Evolutionary conservation across 1,284 basidiomycete species (phyloP).

Genomic region (Earliella scabrosa): DNA sequence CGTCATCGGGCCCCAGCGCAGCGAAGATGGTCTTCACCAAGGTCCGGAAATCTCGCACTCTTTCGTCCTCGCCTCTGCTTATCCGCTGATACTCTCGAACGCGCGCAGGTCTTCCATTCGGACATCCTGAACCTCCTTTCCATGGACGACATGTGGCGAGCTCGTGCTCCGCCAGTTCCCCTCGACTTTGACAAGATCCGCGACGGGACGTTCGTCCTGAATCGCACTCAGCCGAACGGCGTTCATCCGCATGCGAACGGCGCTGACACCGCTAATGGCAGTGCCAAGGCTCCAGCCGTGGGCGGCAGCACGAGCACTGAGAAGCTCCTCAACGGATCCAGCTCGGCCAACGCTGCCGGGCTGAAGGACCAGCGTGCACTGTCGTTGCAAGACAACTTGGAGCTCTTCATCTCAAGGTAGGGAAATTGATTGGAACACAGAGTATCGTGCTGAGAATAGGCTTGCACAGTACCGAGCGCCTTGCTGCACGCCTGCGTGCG

Average conservation of each 20-base stretch:
- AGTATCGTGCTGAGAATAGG: background rate
- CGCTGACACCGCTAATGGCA: slow-evolving; percentile 27
- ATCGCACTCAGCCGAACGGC: slow-evolving; percentile 27
- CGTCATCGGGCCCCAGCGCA: slow-evolving; percentile 46
- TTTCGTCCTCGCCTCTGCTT: background rate
- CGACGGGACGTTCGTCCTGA: slow-evolving; percentile 59
- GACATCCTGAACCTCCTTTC: slow-evolving; percentile 90
- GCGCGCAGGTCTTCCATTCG: slow-evolving; percentile 80
- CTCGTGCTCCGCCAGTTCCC: slow-evolving; percentile 82
- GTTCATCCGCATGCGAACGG: slow-evolving; percentile 24
- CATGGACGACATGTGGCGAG: slow-evolving; percentile 99
- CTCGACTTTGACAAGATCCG: slow-evolving; percentile 80
- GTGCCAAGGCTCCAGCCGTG: slow-evolving; percentile 18
- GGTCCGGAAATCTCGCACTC: slow-evolving; percentile 47
- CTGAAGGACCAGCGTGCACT: slow-evolving; percentile 85
- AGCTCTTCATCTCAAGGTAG: slow-evolving; percentile 84
- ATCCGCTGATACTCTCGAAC: background rate
- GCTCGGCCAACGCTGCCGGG: slow-evolving; percentile 33
- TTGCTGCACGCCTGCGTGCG: slow-evolving; percentile 74
- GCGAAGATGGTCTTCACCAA: slow-evolving; percentile 86
- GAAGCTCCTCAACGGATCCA: slow-evolving; percentile 27
- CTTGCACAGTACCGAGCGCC: slow-evolving; percentile 69
- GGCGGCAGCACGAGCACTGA: slow-evolving; percentile 33
- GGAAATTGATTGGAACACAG: background rate
- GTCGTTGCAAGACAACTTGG: slow-evolving; percentile 78